Conservation (phyloP, 371 early-diverging fungal species). For the Apophysomyces sp. region DNA sequence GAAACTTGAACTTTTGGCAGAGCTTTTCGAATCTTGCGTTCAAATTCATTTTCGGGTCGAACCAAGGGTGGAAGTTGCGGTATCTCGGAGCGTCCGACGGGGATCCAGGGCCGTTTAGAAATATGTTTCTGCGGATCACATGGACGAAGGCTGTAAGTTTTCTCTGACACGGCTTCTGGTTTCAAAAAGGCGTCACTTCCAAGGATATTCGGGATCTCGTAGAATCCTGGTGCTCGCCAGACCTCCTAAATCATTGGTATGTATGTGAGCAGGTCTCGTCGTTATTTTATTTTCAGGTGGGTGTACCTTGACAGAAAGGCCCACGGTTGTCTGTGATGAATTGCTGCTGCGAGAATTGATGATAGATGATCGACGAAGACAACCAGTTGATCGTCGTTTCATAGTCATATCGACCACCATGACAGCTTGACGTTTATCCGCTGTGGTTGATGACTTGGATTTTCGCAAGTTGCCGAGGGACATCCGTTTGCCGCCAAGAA, state of each 20-base stretch:
- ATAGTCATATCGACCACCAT: conserved; percentile 15
- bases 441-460: conserved; percentile 40
- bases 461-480: conserved; percentile 35
- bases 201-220: conserved; percentile 50
- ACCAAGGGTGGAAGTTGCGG: conserved; percentile 45
- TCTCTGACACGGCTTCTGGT: conserved; percentile 29
- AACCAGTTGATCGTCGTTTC: conserved; percentile 46
- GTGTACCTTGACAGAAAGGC: neutral
- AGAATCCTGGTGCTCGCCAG: conserved; percentile 46
- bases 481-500: conserved; percentile 30
- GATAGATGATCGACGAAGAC: conserved; percentile 24
- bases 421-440: conserved; percentile 19
- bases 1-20: conserved; percentile 35
- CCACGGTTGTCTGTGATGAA: neutral
- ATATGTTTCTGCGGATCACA: conserved; percentile 36
- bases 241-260: conserved; percentile 20
- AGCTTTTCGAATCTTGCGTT: conserved; percentile 36
- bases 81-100: conserved; percentile 36
- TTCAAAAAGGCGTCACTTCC: conserved; percentile 43
- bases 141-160: conserved; percentile 26
- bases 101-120: conserved; percentile 45
- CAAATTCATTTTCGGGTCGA: conserved; percentile 40
- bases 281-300: neutral
- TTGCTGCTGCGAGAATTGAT: conserved; percentile 4
- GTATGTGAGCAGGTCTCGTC: no score